Base-by-base conservation (phyloP, 1,284 basidiomycete species). In the Trichosporon sp. region DNA sequence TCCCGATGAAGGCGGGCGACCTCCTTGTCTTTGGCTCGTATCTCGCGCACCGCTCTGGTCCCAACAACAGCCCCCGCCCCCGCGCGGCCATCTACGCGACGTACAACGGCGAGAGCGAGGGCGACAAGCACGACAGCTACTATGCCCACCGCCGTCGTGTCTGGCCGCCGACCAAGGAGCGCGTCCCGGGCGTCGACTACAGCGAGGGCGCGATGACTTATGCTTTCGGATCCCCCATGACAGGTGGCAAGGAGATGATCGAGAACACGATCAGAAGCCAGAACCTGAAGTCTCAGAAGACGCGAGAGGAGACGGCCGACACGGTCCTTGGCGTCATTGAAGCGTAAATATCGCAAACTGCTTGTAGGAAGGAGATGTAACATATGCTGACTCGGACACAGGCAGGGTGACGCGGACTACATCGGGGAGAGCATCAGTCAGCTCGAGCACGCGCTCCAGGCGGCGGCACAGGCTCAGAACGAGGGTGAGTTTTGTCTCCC, bases 1-100 rank as follows among this genome's bases (percentile, higher is more conserved):
- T 82, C 0, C 78, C 80, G 10, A 75, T 81, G 69, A 70, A 76
- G 35, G 75, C 80, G 14, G 80, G 80, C 59, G 73, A 76, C 1
- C 68, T 77, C 26, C 74, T 82, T 14, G 63, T 82, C n/a, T 82
- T 82, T 68, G 80, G 78, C 4, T 76, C 74, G 8, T 82, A 79
- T 68, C 77, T 82, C 37, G 80, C 80, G 14, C 80, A 82, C 69
- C 73, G 80, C 16, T 79, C 77, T 11, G 79, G 79, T 1, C 73
- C 79, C 2, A 82, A 82, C 72, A 69, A 73, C 56, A 78, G 77
- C 16, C 70, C 71, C 6, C 67, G 72, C 16, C 75, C 78, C 14
- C 77, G 80, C 21, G 76, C 74, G 10, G 77, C 78, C n/a, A 78
- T 81, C 59, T 81, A 81, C 71, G 80, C 80, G 11, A 81, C 80